Evolutionary conservation across 306 rosid species (phyloP), one percentile per base, ranked within the genome.

Genomic region (Cyamopsis tetragonoloba): DNA sequence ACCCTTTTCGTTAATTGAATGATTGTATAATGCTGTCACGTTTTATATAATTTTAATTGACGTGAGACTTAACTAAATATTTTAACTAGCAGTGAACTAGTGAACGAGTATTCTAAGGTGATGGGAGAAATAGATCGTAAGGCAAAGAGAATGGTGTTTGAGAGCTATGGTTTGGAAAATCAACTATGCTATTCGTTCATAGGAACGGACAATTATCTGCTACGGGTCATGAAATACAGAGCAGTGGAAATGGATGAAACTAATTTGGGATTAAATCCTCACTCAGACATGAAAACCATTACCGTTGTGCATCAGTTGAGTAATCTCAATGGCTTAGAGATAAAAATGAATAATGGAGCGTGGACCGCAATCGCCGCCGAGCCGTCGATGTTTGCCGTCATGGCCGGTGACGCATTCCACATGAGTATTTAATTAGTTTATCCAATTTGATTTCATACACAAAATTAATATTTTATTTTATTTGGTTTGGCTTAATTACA

Each of bases 381-480:
- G 0, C 65, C 31, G 10, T 17, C 76, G 12, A 17, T 31, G 6
- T 54, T 77, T 64, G 61, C 68, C 2, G 73, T 81, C 64, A 72
- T 81, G 79, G 82, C 85, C 0, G 82, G 85, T 4, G 79, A 81
- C 4, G 79, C 79, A 6, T 49, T 76, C n/a, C 68, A 56, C 49
- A 81, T 80, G 19, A 54, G 46, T 46, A 37, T 3, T n/a, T n/a
- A n/a, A n/a, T n/a, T n/a, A 14, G 4, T 28, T 18, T 9, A 35
- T 67, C 17, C 5, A 39, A 11, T 39, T 34, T 34, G 8, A 34
- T n/a, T n/a, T n/a, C n/a, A n/a, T n/a, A n/a, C 1, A 26, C 59
- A 7, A 0, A 8, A 30, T 8, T 15, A 7, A 14, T 8, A 18
- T 11, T 28, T 18, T 8, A 18, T 11, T 28, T 18, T 2, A 35